Conservation (phyloP, 768 basidiomycete species). For the Russula sp. region DNA sequence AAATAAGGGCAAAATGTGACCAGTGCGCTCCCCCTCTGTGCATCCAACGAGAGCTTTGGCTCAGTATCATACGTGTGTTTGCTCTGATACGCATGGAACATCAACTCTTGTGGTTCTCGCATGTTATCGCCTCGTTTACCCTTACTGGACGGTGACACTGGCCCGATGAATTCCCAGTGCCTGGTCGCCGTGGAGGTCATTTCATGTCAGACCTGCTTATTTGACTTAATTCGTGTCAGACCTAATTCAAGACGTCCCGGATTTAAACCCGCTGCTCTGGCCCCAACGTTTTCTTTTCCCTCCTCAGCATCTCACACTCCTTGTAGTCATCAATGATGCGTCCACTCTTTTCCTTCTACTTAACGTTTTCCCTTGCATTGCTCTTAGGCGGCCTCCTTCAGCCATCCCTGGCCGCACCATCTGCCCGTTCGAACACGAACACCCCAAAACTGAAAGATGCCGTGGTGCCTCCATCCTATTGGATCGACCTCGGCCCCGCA, state of each 20-base stretch:
- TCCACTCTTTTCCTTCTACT: constrained; percentile 16
- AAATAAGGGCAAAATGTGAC: too few species aligned
- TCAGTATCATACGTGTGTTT: too few species aligned
- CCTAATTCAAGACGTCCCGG: neutral
- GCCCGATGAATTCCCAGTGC: neutral
- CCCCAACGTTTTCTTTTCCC: neutral
- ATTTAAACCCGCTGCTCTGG: neutral
- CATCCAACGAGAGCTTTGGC: too few species aligned
- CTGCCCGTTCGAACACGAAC: neutral
- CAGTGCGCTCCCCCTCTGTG: too few species aligned
- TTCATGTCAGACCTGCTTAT: neutral
- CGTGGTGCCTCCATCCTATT: constrained; percentile 45
- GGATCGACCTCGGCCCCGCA: constrained; percentile 46
- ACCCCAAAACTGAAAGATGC: constrained; percentile 22
- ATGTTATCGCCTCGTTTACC: neutral
- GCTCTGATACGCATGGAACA: neutral
- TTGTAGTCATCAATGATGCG: constrained; percentile 12
- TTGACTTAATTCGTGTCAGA: too few species aligned
- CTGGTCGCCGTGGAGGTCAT: neutral
- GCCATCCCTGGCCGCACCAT: constrained; percentile 8
- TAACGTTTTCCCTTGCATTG: neutral
- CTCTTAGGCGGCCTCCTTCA: constrained; percentile 8
- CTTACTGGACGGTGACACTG: neutral
- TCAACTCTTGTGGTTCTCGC: neutral
- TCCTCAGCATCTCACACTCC: neutral